phyloP scores from a whole-genome alignment of 306 rosid genomes.

The Biancaea sappan region DNA sequence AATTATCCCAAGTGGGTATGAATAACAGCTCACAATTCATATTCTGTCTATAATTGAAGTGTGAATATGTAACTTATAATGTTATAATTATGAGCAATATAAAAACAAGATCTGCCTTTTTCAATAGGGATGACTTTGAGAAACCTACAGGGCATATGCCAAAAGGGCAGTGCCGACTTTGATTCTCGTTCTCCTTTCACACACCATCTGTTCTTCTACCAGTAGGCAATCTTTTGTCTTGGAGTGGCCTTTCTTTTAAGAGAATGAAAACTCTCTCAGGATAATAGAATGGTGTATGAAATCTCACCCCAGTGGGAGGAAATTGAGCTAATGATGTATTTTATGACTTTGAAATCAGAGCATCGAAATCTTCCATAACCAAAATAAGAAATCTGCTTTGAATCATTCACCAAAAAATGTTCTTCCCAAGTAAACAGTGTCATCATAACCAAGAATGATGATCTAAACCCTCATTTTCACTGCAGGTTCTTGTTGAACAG shows the following conservation, averaged over 20 bases:
- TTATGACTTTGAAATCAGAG: background rate
- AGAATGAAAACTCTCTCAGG: background rate
- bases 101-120: slow-evolving; percentile 25
- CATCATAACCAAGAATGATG: background rate
- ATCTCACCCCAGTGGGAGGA: too few relatives aligned
- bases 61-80: background rate
- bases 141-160: slow-evolving; percentile 8
- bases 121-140: background rate
- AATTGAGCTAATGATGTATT: background rate
- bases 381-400: too few relatives aligned
- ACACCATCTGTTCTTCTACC: background rate
- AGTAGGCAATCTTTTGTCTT: background rate
- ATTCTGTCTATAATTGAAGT: background rate
- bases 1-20: slow-evolving; percentile 6
- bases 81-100: background rate
- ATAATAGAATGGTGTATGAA: too few relatives aligned
- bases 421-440: background rate
- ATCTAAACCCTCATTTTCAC: slow-evolving; percentile 22
- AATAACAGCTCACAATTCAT: slow-evolving; percentile 7
- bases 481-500: slow-evolving; percentile 30
- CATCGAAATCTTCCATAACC: too few relatives aligned
- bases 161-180: background rate
- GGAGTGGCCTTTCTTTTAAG: slow-evolving; percentile 11
- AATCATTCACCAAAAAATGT: too few relatives aligned
- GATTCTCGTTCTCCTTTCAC: slow-evolving; percentile 19